Conservation (phyloP, 176 grass and related monocot species). For the Otatea glauca region DNA sequence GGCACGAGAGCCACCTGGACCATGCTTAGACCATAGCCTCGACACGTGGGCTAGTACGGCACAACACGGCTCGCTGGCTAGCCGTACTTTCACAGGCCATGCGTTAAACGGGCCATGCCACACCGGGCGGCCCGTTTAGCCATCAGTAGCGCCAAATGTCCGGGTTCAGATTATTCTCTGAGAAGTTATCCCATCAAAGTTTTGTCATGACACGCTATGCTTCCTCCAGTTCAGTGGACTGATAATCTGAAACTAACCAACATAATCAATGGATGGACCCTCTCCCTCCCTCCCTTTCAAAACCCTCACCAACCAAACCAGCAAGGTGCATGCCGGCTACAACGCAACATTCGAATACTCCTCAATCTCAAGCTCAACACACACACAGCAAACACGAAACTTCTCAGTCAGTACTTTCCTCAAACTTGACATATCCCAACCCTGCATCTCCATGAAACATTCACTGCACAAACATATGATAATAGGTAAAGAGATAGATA, state of each 20-base stretch:
- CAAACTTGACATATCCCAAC: slow-evolving; percentile 35
- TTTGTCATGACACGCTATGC: neutral
- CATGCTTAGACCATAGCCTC: too few species aligned
- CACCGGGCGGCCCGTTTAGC: too few species aligned
- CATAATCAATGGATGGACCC: neutral
- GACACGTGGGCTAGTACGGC: too few species aligned
- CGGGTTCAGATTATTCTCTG: slow-evolving; percentile 18
- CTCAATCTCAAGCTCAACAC: neutral
- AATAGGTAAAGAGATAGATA: slow-evolving; percentile 47
- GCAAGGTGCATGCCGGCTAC: slow-evolving; percentile 2
- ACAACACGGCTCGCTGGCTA: too few species aligned
- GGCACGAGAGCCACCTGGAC: too few species aligned
- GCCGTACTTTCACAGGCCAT: too few species aligned
- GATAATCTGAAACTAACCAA: neutral
- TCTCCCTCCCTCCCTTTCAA: slow-evolving; percentile 9
- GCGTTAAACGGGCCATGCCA: too few species aligned
- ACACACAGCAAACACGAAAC: neutral
- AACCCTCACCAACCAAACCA: slow-evolving; percentile 38
- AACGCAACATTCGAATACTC: neutral
- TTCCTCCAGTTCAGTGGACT: neutral
- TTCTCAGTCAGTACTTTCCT: slow-evolving; percentile 32
- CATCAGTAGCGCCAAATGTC: neutral
- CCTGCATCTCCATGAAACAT: neutral
- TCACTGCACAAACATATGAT: slow-evolving; percentile 39
- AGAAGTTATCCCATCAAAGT: slow-evolving; percentile 19